Percentiles rank a stretch among this genome's conserved stretches.
These are phyloP conservation scores for Serendipita indica DNA, from an alignment of 768 basidiomycete genomes.

Conservation along the genomic window DNA sequence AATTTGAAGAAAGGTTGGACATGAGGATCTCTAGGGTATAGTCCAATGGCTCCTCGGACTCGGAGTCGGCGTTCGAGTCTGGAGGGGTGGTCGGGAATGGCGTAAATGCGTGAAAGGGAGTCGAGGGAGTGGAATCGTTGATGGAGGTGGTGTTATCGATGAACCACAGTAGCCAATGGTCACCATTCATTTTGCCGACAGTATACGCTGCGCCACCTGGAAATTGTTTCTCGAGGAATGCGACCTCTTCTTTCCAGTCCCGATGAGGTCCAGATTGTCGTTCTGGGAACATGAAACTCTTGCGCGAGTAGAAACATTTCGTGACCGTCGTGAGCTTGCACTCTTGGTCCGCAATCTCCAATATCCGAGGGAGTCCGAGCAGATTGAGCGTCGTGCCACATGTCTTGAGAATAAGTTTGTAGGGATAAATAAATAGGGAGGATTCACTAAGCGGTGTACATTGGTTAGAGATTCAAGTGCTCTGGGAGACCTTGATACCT, in stretches of 20 bases:
- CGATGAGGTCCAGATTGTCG: constrained; percentile 83
- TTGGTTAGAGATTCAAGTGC: neutral
- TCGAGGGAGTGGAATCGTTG: constrained; percentile 23
- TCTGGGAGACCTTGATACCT: constrained; percentile 37
- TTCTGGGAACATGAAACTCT: constrained; percentile 99
- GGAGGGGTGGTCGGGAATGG: constrained; percentile 15
- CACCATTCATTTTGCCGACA: constrained; percentile 93
- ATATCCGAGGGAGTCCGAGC: constrained; percentile 83
- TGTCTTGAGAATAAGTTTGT: constrained; percentile 94
- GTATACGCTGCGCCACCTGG: constrained; percentile 84
- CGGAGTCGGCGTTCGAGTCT: constrained; percentile 9
- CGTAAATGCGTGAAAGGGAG: constrained; percentile 17
- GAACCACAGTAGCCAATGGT: constrained; percentile 96
- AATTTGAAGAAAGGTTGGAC: constrained; percentile 67
- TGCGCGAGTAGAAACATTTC: constrained; percentile 94
- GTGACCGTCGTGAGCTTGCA: constrained; percentile 58
- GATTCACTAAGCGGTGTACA: constrained; percentile 59
- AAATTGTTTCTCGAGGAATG: constrained; percentile 82
- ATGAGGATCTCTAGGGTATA: constrained; percentile 98
- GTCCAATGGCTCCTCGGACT: constrained; percentile 35
- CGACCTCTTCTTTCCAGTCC: constrained; percentile 88
- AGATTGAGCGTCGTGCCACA: constrained; percentile 98
- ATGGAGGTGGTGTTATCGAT: constrained; percentile 40
- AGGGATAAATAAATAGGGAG: constrained; percentile 85
- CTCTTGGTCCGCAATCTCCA: constrained; percentile 70